phyloP scores from a whole-genome alignment of 2,329 filamentous ascomycete species.

The Ophiocordyceps polyrhachis-furcata region DNA sequence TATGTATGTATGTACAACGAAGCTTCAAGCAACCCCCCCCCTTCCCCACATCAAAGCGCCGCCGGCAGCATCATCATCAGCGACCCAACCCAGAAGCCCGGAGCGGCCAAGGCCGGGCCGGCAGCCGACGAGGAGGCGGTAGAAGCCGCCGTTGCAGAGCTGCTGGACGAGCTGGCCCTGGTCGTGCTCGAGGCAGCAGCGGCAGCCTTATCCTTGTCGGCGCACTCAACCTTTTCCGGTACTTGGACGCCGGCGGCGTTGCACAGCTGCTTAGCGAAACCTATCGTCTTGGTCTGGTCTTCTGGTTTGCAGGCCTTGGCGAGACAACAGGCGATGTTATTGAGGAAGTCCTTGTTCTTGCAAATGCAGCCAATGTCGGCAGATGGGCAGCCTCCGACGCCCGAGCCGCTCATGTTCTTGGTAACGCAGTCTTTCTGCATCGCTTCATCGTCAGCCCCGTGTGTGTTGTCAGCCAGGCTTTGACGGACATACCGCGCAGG shows the following conservation, averaged over 20 bases:
- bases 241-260: constrained; percentile 15
- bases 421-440: constrained; percentile 14
- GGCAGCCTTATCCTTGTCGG: constrained; percentile 2
- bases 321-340: constrained; percentile 23
- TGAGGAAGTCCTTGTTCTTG: constrained; percentile 20
- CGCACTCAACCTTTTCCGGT: constrained; percentile 19
- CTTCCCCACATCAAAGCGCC: background rate
- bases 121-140: constrained; percentile 1
- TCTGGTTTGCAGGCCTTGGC: constrained; percentile 13
- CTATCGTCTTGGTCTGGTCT: constrained; percentile 16
- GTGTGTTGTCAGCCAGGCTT: background rate
- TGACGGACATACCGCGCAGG: constrained; percentile 18
- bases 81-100: constrained; percentile 9
- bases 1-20: background rate
- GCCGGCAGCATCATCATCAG: constrained; percentile 2
- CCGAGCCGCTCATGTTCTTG: constrained; percentile 13
- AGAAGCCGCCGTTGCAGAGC: constrained; percentile 1
- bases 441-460: background rate
- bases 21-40: too few relatives aligned
- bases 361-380: constrained; percentile 23
- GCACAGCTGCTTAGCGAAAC: constrained; percentile 21
- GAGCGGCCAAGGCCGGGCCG: constrained; percentile 1
- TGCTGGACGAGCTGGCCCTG: background rate
- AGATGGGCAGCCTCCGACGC: constrained; percentile 18
- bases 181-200: background rate